Conservation (phyloP, 768 basidiomycete species). For the Tephrocybe sp. region DNA sequence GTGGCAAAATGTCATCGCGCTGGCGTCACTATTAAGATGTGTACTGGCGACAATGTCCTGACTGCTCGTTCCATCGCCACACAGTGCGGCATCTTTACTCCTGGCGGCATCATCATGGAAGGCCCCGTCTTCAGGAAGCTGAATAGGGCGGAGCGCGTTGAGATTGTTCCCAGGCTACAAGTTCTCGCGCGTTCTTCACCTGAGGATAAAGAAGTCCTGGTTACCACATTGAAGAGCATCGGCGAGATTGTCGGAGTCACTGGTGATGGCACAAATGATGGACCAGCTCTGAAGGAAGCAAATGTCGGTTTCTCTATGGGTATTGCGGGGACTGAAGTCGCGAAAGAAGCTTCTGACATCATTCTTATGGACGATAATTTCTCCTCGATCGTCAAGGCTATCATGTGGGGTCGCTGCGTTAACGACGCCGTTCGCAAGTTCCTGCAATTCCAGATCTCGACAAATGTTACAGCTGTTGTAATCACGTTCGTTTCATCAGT, state of each 20-base stretch:
- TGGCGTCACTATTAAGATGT: conserved; percentile 96
- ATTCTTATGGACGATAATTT: conserved; percentile 99
- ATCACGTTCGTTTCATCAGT: conserved; percentile 93
- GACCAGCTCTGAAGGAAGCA: conserved; percentile 92
- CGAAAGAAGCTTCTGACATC: conserved; percentile 98
- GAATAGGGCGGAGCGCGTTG: conserved; percentile 64
- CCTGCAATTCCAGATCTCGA: conserved; percentile 92
- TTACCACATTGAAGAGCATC: conserved; percentile 80
- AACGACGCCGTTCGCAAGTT: conserved; percentile 98
- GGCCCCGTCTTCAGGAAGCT: conserved; percentile 91
- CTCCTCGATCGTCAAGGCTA: conserved; percentile 92
- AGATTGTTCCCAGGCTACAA: conserved; percentile 89
- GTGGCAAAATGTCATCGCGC: conserved; percentile 86
- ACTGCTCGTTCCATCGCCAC: conserved; percentile 94
- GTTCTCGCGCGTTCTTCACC: conserved; percentile 97
- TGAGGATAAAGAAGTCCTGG: conserved; percentile 93
- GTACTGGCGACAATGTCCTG: conserved; percentile 95
- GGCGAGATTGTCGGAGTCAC: conserved; percentile 95
- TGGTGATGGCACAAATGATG: conserved; percentile 98
- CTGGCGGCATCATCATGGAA: conserved; percentile 97
- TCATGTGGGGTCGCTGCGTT: conserved; percentile 99
- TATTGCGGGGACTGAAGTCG: conserved; percentile 95
- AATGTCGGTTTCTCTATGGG: conserved; percentile 98
- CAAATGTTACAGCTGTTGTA: conserved; percentile 93
- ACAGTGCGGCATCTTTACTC: conserved; percentile 93